Percentiles rank a stretch among this genome's conserved stretches.
These are phyloP conservation scores for Aciculoconidium aculeatum DNA, from an alignment of 805 yeast species.

Conservation along the genomic window DNA sequence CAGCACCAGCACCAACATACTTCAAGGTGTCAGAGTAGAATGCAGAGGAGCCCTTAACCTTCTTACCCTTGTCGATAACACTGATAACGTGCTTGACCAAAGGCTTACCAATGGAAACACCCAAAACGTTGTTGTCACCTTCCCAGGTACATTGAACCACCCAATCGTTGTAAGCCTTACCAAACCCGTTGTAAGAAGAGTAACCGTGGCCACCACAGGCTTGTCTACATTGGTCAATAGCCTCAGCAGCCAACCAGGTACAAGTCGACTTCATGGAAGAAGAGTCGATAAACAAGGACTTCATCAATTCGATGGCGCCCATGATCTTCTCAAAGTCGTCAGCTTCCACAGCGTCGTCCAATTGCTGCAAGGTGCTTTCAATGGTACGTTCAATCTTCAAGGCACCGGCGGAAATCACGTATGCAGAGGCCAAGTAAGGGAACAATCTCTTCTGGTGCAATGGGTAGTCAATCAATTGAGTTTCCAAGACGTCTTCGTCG, in stretches of 20 bases:
- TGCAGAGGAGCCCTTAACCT: constrained; percentile 40
- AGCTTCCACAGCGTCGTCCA: constrained; percentile 49
- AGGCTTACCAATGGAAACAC: constrained; percentile 80
- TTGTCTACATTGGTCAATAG: constrained; percentile 87
- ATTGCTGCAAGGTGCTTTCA: constrained; percentile 41
- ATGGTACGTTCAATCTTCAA: constrained; percentile 52
- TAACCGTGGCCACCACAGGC: constrained; percentile 97
- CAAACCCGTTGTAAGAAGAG: constrained; percentile 87
- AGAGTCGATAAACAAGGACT: constrained; percentile 74
- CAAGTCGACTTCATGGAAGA: constrained; percentile 86
- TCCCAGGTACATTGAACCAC: constrained; percentile 99
- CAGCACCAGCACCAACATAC: constrained; percentile 15
- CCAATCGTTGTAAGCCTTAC: constrained; percentile 85
- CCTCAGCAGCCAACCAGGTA: constrained; percentile 77
- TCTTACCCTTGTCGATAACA: constrained; percentile 32
- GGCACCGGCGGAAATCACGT: constrained; percentile 70
- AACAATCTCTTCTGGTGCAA: constrained; percentile 83
- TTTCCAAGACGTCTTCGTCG: constrained; percentile 40
- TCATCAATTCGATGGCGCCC: constrained; percentile 53
- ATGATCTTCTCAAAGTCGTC: constrained; percentile 42
- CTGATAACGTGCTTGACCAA: constrained; percentile 46
- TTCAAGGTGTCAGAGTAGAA: constrained; percentile 33
- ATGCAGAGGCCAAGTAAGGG: constrained; percentile 78
- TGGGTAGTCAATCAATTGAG: constrained; percentile 78
- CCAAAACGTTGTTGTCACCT: constrained; percentile 88